Percentiles rank a stretch among this genome's conserved stretches.
Conservation (phyloP, 2,329 filamentous ascomycete species). For the Aphanocladium album region DNA sequence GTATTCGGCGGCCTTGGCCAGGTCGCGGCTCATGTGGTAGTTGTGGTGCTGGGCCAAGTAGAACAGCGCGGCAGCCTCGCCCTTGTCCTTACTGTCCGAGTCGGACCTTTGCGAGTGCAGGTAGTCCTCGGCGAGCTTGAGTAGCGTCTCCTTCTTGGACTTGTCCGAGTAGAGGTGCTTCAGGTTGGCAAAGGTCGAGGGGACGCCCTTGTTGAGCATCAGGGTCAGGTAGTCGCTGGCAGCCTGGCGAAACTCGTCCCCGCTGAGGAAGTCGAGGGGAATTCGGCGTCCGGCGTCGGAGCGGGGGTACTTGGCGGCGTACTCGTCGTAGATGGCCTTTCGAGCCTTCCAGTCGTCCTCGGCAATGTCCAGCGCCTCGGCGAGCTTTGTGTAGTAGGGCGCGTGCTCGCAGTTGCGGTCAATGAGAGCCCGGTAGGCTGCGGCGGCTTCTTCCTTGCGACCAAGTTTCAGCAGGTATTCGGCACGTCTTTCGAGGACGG, state of each 20-base stretch:
- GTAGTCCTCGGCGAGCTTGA: constrained; percentile 74
- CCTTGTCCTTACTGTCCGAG: constrained; percentile 46
- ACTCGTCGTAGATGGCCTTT: constrained; percentile 70
- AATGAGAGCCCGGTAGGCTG: constrained; percentile 74
- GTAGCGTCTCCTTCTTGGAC: constrained; percentile 72
- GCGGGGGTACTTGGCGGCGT: constrained; percentile 73
- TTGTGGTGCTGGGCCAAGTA: constrained; percentile 98
- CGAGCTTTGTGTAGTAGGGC: constrained; percentile 75
- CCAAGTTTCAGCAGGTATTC: constrained; percentile 76
- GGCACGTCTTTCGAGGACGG: constrained; percentile 79
- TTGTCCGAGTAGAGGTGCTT: constrained; percentile 83
- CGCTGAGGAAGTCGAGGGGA: constrained; percentile 82
- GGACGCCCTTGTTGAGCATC: constrained; percentile 88
- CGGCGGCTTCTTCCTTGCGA: constrained; percentile 72
- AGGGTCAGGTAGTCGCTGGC: constrained; percentile 74
- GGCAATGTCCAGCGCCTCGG: constrained; percentile 60
- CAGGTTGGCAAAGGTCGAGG: constrained; percentile 93
- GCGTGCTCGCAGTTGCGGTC: constrained; percentile 86
- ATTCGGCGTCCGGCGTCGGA: constrained; percentile 81
- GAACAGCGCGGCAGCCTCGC: constrained; percentile 77
- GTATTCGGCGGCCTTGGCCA: constrained; percentile 74
- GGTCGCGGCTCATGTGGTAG: constrained; percentile 79
- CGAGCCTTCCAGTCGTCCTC: constrained; percentile 55
- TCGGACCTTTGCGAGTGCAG: constrained; percentile 54
- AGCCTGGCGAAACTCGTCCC: constrained; percentile 72